Percentiles rank a stretch among this genome's conserved stretches.
These are phyloP conservation scores for Tubosaeta sp. DNA, from an alignment of 768 basidiomycete genomes.

Conservation along the genomic window DNA sequence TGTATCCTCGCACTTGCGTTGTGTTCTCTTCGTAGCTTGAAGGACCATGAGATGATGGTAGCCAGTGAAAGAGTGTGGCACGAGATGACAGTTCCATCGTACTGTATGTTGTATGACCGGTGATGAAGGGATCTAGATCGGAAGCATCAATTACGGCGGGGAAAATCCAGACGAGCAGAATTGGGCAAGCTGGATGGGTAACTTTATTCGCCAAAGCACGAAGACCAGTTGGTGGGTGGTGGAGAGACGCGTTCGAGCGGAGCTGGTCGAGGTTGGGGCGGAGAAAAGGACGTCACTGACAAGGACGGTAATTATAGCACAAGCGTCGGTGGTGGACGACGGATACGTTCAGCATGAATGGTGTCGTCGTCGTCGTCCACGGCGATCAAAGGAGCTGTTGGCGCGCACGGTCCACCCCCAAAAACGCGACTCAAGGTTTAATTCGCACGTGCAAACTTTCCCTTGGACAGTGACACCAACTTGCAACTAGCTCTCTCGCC, in stretches of 20 bases:
- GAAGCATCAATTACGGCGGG: background rate
- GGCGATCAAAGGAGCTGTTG: conserved; percentile 9
- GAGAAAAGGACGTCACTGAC: conserved; percentile 26
- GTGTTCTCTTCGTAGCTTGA: background rate
- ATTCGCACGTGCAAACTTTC: conserved; percentile 31
- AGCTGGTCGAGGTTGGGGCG: conserved; percentile 32
- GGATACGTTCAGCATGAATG: background rate
- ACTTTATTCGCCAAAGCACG: background rate
- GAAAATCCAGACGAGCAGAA: background rate
- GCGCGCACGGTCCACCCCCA: conserved; percentile 25
- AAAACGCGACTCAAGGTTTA: conserved; percentile 27
- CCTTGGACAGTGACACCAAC: conserved; percentile 26
- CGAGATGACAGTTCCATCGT: no score
- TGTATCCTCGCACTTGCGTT: background rate
- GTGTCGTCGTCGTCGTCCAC: conserved; percentile 20
- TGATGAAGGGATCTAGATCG: background rate
- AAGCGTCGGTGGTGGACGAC: background rate
- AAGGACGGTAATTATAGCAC: conserved; percentile 26
- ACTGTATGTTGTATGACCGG: background rate
- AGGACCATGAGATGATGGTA: background rate
- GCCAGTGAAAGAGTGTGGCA: background rate
- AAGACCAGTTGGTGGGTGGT: background rate
- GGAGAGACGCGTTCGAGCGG: conserved; percentile 30
- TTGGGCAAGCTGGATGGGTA: background rate
- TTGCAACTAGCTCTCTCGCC: conserved; percentile 10